Evolutionary conservation across 257 asterid genomes (phyloP), one percentile per base, ranked within the genome.

Genomic region (Hygrophila difformis): DNA sequence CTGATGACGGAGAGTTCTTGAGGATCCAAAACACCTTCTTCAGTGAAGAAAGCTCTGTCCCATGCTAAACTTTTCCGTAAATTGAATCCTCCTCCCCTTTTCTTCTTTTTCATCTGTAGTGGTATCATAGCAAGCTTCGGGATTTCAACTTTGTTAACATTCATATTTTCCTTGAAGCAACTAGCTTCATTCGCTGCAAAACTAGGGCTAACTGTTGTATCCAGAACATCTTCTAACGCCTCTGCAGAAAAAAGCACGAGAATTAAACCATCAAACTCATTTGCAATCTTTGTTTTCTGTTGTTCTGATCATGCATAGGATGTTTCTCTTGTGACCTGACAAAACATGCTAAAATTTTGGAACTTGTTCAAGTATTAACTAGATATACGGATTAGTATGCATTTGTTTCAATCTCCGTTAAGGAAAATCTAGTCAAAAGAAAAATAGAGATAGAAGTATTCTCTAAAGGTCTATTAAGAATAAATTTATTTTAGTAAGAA

Each of bases 1-100:
- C 65, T 81, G 21, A 84, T 78, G 57, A 75, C 37, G 33, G 97
- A 88, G 55, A 88, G 84, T 62, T 88, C 97, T 8, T 54, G 18
- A 15, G 95, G 91, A 73, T 88, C 82, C 81, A 88, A 66, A 56
- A 84, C 88, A 62, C 97, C 97, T 77, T 89, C 94, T 57, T 89
- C 96, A 42, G 91, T 89, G 55, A 74, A 79, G 73, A 89, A 88
- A 20, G 97, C 94, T 66, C 78, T 72, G 55, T 88, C 81, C 97
- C 97, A 88, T 47, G 96, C 95, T 63, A 84, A 59, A 72, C 97
- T 88, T 60, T 81, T 88, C 68, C 95, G 80, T 72, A 81, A 66
- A 47, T 84, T 84, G 66, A 40, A 64, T n/a, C 79, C 91, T 52
- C 78, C 83, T 21, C 75, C 78, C 57, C 66, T 80, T 65, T 68